These are phyloP conservation scores for Micractinium sp. DNA, from an alignment of 139 green algal genomes.

Conservation along the genomic window DNA sequence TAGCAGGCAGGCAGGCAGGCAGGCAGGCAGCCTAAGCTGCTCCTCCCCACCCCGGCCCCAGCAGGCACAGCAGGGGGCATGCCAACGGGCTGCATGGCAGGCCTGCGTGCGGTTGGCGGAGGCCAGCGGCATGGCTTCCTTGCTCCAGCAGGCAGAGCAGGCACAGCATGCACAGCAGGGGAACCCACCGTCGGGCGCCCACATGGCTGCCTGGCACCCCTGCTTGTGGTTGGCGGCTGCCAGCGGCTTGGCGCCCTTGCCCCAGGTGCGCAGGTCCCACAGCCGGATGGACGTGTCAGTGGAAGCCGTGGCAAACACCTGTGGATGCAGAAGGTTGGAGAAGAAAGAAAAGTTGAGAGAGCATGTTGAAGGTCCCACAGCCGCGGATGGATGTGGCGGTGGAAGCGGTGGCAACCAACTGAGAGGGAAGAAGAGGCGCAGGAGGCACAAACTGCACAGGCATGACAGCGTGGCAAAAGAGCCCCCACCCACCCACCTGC, in stretches of 20 bases:
- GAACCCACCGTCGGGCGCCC: constrained; percentile 61
- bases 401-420: constrained; percentile 72
- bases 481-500: no score
- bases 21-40: not conserved
- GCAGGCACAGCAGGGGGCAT: not conserved
- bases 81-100: constrained; percentile 68
- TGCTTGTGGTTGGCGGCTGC: constrained; percentile 47
- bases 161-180: not conserved
- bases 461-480: not conserved
- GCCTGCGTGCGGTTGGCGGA: constrained; percentile 51
- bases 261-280: constrained; percentile 69
- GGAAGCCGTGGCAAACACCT: constrained; percentile 72
- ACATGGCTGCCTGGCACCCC: constrained; percentile 73
- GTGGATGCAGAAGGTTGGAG: not conserved
- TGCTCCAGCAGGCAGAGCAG: constrained; percentile 8
- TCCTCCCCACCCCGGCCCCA: no score
- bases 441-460: not conserved
- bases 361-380: constrained; percentile 67
- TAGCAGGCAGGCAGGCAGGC: not conserved
- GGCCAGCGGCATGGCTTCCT: constrained; percentile 41
- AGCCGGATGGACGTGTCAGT: constrained; percentile 73
- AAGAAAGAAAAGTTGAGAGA: no score
- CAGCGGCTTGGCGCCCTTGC: constrained; percentile 43
- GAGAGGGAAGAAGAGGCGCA: not conserved
- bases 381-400: constrained; percentile 69